Evolutionary conservation across 495 filamentous ascomycete genomes (phyloP), one percentile per base, ranked within the genome.

Genomic region (Aspergillus bertholletiae): DNA sequence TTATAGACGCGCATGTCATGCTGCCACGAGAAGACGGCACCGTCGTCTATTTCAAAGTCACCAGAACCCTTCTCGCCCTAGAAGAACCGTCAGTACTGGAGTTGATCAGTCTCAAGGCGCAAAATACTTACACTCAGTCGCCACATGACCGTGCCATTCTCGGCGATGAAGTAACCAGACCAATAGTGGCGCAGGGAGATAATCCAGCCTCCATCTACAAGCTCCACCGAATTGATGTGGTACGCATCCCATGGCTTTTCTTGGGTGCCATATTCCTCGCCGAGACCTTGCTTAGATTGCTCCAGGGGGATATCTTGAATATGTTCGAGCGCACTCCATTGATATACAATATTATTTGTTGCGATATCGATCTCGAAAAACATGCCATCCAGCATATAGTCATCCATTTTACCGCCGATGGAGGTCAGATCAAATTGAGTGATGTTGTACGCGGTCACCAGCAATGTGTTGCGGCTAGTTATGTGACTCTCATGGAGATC

Each of bases 381-480:
- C 23, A 75, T 67, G 21, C 69, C 64, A 55, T 80, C 72, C 4
- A 74, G 67, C 51, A 80, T 72, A 66, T 68, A 79, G 48, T 74
- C 75, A 54, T 77, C 62, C 4, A 58, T 43, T 4, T 61, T 66
- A 15, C 68, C 74, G 21, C 76, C 77, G 43, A 75, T 69, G 7
- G 68, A 58, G 1, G 72, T 74, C 53, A 82, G 53, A 54, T 83
- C 79, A 15, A 72, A 64, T 23, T 68, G 70, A 15, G 78, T 79
- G 13, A 74, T 65, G 47, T 83, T 77, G 57, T 83, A 83, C 12
- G 79, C 74, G n/a, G 77, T 76, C 26, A 82, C 77, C 9, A 83
- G 64, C 26, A 81, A 64, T 0, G 80, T 84, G 52, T 79, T 70
- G 26, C 76, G 69, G 5, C 61, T 43, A 12, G 76, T 79, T 40